Conservation (phyloP, 331 rosid species). For the Rosa hybrid region DNA sequence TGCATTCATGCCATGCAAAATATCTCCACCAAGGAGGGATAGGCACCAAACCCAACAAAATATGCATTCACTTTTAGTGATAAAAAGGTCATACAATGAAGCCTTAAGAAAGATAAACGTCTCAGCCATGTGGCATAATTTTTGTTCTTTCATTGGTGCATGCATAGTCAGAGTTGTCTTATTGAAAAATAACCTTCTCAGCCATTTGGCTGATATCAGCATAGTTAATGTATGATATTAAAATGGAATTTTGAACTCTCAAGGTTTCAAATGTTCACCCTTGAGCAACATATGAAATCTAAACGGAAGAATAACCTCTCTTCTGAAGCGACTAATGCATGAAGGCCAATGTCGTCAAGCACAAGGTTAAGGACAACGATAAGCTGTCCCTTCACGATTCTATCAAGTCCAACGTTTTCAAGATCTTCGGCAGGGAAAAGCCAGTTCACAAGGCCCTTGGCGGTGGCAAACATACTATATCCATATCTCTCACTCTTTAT, state of each 20-base stretch:
- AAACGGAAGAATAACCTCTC: too few species aligned
- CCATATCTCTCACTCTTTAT: background rate
- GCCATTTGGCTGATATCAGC: too few species aligned
- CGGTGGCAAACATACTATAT: slow-evolving; percentile 70
- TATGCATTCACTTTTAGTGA: background rate
- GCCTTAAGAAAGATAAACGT: background rate
- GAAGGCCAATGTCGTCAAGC: slow-evolving; percentile 12
- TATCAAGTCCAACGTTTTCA: slow-evolving; percentile 43
- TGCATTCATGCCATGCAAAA: background rate
- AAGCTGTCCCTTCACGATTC: background rate
- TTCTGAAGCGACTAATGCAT: too few species aligned
- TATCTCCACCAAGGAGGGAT: background rate
- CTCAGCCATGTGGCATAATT: background rate
- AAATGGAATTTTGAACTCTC: too few species aligned
- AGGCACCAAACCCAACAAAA: background rate
- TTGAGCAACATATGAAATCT: too few species aligned
- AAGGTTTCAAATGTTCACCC: too few species aligned
- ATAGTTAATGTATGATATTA: too few species aligned
- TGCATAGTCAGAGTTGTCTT: background rate
- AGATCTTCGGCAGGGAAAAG: slow-evolving; percentile 85
- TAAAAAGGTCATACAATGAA: background rate
- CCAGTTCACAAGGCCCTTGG: slow-evolving; percentile 84
- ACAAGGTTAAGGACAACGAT: background rate
- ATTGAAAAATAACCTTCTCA: background rate
- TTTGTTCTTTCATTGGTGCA: background rate